These are phyloP conservation scores for Schwanniomyces yamadae DNA, from an alignment of 805 yeast species.

Conservation along the genomic window DNA sequence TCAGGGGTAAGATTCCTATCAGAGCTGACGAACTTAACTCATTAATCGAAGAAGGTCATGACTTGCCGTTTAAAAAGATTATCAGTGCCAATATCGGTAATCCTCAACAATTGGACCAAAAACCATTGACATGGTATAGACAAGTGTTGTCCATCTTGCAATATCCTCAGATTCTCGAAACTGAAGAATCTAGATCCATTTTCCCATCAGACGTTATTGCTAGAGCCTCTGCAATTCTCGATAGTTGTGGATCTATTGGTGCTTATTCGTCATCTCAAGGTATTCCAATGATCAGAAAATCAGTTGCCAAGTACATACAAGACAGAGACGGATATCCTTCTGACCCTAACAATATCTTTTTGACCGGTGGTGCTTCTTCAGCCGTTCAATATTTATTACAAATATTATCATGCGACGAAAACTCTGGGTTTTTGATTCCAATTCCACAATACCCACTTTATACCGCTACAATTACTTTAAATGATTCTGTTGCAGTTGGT, in stretches of 20 bases:
- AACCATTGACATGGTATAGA: conserved; percentile 92
- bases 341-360: conserved; percentile 68
- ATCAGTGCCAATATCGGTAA: conserved; percentile 95
- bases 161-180: conserved; percentile 65
- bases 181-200: conserved; percentile 26
- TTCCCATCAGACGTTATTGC: conserved; percentile 68
- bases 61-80: conserved; percentile 73
- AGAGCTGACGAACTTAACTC: conserved; percentile 81
- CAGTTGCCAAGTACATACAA: conserved; percentile 78
- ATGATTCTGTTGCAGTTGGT: conserved; percentile 79
- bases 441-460: conserved; percentile 98
- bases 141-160: conserved; percentile 85
- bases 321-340: conserved; percentile 72
- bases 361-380: conserved; percentile 93
- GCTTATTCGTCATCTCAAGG: conserved; percentile 97
- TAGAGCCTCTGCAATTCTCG: conserved; percentile 64
- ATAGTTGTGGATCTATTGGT: conserved; percentile 78
- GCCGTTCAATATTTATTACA: conserved; percentile 83
- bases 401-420: conserved; percentile 62
- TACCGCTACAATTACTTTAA: conserved; percentile 89
- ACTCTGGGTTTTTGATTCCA: conserved; percentile 84
- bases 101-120: conserved; percentile 95
- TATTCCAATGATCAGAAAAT: conserved; percentile 62
- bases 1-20: conserved; percentile 90
- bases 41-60: conserved; percentile 54